phyloP scores from a whole-genome alignment of 768 basidiomycete species.

The Leccinum subgranulosum region DNA sequence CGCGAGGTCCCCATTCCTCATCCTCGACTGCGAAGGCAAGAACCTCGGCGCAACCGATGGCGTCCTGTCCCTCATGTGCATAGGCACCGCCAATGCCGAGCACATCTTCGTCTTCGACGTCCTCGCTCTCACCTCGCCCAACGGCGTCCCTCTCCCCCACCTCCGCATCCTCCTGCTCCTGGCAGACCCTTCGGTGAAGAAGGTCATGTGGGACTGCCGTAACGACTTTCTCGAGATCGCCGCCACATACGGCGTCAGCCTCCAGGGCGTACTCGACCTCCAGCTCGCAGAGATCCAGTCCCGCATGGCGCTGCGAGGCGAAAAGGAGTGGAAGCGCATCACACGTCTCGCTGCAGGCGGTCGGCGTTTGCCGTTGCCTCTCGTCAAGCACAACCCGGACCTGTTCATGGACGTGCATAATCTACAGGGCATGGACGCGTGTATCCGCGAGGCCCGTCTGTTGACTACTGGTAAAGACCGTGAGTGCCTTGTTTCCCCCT shows the following conservation, averaged over 20 bases:
- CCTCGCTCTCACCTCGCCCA: conserved; percentile 23
- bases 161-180: conserved; percentile 29
- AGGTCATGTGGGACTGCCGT: conserved; percentile 43
- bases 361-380: conserved; percentile 21
- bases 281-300: conserved; percentile 40
- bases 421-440: conserved; percentile 36
- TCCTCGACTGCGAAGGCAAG: conserved; percentile 41
- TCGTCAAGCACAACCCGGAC: conserved; percentile 22
- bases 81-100: conserved; percentile 31
- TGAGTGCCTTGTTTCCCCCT: conserved; percentile 16
- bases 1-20: conserved; percentile 22
- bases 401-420: conserved; percentile 32
- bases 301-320: conserved; percentile 22
- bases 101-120: conserved; percentile 38
- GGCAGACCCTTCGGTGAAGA: conserved; percentile 27
- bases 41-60: conserved; percentile 32
- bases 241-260: conserved; percentile 23
- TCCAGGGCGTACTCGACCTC: conserved; percentile 38
- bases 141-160: conserved; percentile 9
- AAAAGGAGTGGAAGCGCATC: conserved; percentile 27
- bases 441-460: conserved; percentile 26
- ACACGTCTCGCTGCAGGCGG: conserved; percentile 24
- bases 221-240: conserved; percentile 39
- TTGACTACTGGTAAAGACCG: conserved; percentile 32
- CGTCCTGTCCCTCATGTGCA: conserved; percentile 34